phyloP scores from a whole-genome alignment of 345 rosid genomes.

The Moringa oleifera region DNA sequence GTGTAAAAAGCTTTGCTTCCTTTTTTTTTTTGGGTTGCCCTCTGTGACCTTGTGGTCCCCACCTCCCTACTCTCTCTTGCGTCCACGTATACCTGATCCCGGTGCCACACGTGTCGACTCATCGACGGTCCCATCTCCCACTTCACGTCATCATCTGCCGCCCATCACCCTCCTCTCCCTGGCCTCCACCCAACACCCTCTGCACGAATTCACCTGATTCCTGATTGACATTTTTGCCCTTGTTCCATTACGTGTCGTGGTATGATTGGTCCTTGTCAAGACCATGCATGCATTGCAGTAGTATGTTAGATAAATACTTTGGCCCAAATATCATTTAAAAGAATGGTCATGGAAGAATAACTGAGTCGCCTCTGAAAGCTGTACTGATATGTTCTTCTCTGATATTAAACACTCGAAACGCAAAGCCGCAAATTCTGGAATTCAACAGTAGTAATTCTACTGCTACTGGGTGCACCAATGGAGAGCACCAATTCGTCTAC shows the following conservation, averaged over 20 bases:
- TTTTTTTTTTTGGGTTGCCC: conserved; percentile 31
- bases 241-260: not conserved
- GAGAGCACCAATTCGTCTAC: conserved; percentile 81
- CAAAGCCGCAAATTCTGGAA: not conserved
- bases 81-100: too few species aligned
- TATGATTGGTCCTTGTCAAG: too few species aligned
- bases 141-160: too few species aligned
- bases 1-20: conserved; percentile 26
- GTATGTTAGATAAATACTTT: too few species aligned
- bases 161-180: conserved; percentile 12
- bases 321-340: conserved; percentile 16
- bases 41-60: conserved; percentile 39
- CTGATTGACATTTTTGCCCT: conserved; percentile 2
- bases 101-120: conserved; percentile 27
- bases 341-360: conserved; percentile 16
- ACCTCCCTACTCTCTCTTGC: conserved; percentile 1
- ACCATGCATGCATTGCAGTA: not conserved
- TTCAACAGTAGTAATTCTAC: not conserved
- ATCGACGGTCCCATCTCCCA: conserved; percentile 11
- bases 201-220: conserved; percentile 18
- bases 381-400: conserved; percentile 15
- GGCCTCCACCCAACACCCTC: too few species aligned
- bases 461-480: conserved; percentile 24
- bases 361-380: too few species aligned
- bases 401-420: not conserved